phyloP scores from a whole-genome alignment of 2,329 filamentous ascomycete genomes.

The Fonsecaea nubica region DNA sequence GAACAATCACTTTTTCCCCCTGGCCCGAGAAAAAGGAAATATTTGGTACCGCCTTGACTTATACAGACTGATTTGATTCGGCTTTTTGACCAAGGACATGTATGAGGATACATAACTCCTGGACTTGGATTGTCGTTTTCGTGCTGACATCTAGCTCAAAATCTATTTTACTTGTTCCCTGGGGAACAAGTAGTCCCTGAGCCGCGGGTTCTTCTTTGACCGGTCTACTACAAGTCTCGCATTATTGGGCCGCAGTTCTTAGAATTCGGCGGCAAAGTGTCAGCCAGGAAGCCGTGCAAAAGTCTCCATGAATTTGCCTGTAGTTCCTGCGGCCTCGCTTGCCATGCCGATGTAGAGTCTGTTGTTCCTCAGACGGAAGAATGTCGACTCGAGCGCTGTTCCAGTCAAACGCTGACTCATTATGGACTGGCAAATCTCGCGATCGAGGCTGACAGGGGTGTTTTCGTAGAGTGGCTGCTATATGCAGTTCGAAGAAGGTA shows the following conservation, averaged over 20 bases:
- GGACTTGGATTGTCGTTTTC: too few species aligned
- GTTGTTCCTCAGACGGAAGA: constrained; percentile 53
- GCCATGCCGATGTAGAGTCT: constrained; percentile 53
- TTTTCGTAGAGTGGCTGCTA: constrained; percentile 66
- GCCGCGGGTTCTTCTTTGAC: constrained; percentile 24
- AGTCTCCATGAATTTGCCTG: constrained; percentile 49
- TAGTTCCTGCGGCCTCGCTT: constrained; percentile 45
- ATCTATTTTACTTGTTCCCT: too few species aligned
- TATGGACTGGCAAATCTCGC: constrained; percentile 53
- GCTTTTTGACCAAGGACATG: too few species aligned
- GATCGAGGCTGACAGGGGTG: constrained; percentile 58
- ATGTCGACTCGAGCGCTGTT: constrained; percentile 63
- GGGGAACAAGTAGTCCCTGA: constrained; percentile 21
- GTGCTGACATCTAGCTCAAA: too few species aligned
- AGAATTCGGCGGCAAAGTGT: constrained; percentile 54
- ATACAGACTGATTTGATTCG: too few species aligned
- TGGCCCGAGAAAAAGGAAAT: too few species aligned
- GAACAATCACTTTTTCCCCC: too few species aligned
- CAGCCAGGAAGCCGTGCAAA: constrained; percentile 53
- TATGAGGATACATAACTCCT: too few species aligned
- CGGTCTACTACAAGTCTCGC: constrained; percentile 6
- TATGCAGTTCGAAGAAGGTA: constrained; percentile 52
- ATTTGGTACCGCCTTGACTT: too few species aligned
- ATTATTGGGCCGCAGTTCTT: constrained; percentile 27
- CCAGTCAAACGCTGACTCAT: constrained; percentile 63